Base-by-base conservation (phyloP, 2,329 filamentous ascomycete species). In the Teratosphaeria zuluensis region DNA sequence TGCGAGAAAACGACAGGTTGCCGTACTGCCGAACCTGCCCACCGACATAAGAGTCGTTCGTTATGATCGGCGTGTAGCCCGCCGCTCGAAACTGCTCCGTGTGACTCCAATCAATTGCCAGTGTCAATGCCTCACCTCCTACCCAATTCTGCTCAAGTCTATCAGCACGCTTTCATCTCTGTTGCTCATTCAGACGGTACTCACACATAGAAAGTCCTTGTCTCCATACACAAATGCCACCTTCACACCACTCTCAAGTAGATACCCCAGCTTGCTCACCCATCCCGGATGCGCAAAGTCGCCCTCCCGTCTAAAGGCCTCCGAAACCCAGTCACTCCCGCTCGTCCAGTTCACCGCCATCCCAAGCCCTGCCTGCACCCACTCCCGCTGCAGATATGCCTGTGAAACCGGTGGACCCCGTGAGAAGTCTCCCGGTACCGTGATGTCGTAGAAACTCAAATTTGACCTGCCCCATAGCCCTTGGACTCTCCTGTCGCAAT, bases 221-320 rank as follows among this genome's bases (percentile, higher is more conserved):
- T 86, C 83, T 6, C 83, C 83, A 69, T 92, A 89, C 58, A 91
- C 80, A 59, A 94, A 74, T 5, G 86, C 84, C 28, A 92, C 81
- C 21, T 83, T 75, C 52, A 80, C 68, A 32, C 75, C 75, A 4
- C 72, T 66, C 30, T 68, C 66, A 19, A 80, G 68, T 21, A 80
- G 66, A n/a, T 69, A 70, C 4, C 70, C 72, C 12, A 80, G 60
- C 53, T 76, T 73, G 2, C 70, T 62, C n/a, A 77, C 59, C 54
- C 73, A 70, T 1, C 69, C 71, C 21, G 21, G 33, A 3, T 46
- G 71, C 58, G 73, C 69, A 28, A 74, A 65, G 61, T 81, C 78
- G 21, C 78, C 79, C 4, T 77, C 77, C 60, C 62, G 58, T 7
- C 59, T 51, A 58, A 70, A 70, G 4, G 63, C 65, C 14, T 59